phyloP scores from a whole-genome alignment of 768 basidiomycete species.

The Porpolomopsis calyptriformis region DNA sequence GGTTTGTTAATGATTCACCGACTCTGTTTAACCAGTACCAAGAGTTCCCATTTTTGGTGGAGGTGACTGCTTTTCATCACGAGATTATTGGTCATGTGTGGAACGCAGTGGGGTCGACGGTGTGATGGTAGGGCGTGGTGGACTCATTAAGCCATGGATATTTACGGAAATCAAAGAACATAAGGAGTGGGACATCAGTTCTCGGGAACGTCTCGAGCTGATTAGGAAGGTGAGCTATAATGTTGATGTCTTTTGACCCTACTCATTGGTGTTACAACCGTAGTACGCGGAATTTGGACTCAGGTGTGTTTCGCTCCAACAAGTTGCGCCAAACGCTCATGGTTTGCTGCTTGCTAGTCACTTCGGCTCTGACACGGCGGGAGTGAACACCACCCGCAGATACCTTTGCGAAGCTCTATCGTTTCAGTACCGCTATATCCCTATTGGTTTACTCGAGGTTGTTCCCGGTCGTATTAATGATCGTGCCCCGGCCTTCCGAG shows the following conservation, averaged over 20 bases:
- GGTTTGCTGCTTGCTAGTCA: slow-evolving; percentile 35
- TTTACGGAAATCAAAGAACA: slow-evolving; percentile 92
- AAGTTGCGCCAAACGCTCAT: neutral
- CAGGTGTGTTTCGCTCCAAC: slow-evolving; percentile 34
- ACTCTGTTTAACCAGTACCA: slow-evolving; percentile 37
- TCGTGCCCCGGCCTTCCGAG: slow-evolving; percentile 76
- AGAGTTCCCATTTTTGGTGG: slow-evolving; percentile 94
- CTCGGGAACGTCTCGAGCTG: slow-evolving; percentile 71
- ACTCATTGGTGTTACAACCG: slow-evolving; percentile 1
- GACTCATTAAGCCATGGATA: slow-evolving; percentile 92
- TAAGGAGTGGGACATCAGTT: slow-evolving; percentile 88
- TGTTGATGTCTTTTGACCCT: neutral
- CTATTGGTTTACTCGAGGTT: slow-evolving; percentile 80
- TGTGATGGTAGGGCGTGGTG: slow-evolving; percentile 91
- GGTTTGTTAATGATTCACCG: neutral
- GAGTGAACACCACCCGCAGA: slow-evolving; percentile 82
- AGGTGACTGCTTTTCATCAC: slow-evolving; percentile 86
- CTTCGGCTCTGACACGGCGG: slow-evolving; percentile 79
- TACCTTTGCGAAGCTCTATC: slow-evolving; percentile 94
- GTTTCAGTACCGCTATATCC: slow-evolving; percentile 94
- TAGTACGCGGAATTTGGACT: slow-evolving; percentile 85
- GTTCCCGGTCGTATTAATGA: slow-evolving; percentile 83
- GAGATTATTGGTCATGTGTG: slow-evolving; percentile 70
- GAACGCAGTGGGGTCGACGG: slow-evolving; percentile 84
- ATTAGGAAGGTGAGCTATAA: slow-evolving; percentile 51